Evolutionary conservation across 257 asterid genomes (phyloP), one percentile per base, ranked within the genome.

Genomic region (Verbascum thapsus): DNA sequence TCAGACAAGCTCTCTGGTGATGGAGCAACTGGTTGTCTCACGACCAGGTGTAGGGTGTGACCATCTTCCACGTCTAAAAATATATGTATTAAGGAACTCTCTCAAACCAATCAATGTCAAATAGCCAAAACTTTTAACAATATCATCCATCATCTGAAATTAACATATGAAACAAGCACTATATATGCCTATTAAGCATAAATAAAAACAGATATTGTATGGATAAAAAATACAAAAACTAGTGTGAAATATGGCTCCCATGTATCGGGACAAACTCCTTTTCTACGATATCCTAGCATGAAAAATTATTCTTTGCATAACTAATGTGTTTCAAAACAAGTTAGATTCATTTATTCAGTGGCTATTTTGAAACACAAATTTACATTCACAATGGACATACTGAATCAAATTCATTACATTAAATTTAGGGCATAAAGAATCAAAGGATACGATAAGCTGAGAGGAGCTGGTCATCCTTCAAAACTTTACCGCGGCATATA

Each of bases 391-490:
- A n/a, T n/a, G n/a, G n/a, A n/a, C n/a, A n/a, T n/a, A n/a, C n/a
- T n/a, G n/a, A n/a, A n/a, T n/a, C n/a, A n/a, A n/a, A n/a, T n/a
- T n/a, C n/a, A n/a, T n/a, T n/a, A n/a, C n/a, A 68, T 63, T 47
- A 60, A 57, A 34, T 56, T 15, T 7, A 53, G 48, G 57, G 10
- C 26, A 57, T 39, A 52, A 39, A 61, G n/a, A 43, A 45, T 42
- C 51, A 65, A 67, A 80, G 99, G 99, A 92, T 92, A 92, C 99
- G 97, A 72, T 92, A 92, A 73, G 99, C 99, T 35, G 99, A 92
- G 66, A 92, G 97, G 47, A 87, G 96, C 61, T 92, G 97, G 70
- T 89, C 99, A 51, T 92, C 99, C 79, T 79, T 92, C 75, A 92
- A 79, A 73, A 92, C 96, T 81, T 77, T 90, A 54, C 99, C 99